Evolutionary conservation across 257 asterid species (phyloP).

Genomic region (Solanum paucissectum): DNA sequence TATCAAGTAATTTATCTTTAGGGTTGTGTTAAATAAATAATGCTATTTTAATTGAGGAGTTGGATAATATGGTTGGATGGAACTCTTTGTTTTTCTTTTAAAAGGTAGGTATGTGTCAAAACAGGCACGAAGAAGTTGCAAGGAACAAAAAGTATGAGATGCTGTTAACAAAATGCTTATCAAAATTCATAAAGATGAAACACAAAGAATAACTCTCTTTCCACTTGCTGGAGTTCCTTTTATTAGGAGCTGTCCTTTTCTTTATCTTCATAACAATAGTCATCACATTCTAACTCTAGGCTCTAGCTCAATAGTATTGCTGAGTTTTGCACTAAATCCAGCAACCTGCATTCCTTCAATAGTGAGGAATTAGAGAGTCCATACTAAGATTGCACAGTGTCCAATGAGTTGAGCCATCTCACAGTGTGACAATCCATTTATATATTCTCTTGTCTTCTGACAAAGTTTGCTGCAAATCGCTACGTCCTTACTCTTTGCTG

Average conservation of each 20-base stretch:
- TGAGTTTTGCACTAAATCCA: background rate
- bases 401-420: background rate
- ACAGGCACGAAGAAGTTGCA: background rate
- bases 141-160: background rate
- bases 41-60: background rate
- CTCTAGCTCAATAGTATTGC: background rate
- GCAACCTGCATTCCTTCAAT: background rate
- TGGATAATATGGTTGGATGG: background rate
- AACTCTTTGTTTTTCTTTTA: background rate
- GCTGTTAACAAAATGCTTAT: background rate
- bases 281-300: background rate
- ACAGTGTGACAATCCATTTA: background rate
- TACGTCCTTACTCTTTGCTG: background rate
- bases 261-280: background rate
- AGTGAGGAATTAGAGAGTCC: background rate
- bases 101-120: background rate
- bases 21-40: background rate
- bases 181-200: background rate
- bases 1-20: background rate
- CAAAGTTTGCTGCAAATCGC: background rate
- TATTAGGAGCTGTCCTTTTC: background rate
- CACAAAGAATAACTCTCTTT: background rate
- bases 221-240: background rate
- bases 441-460: background rate
- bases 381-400: background rate